phyloP scores from a whole-genome alignment of 2,329 filamentous ascomycete genomes.

The Akanthomyces uredinophilus region DNA sequence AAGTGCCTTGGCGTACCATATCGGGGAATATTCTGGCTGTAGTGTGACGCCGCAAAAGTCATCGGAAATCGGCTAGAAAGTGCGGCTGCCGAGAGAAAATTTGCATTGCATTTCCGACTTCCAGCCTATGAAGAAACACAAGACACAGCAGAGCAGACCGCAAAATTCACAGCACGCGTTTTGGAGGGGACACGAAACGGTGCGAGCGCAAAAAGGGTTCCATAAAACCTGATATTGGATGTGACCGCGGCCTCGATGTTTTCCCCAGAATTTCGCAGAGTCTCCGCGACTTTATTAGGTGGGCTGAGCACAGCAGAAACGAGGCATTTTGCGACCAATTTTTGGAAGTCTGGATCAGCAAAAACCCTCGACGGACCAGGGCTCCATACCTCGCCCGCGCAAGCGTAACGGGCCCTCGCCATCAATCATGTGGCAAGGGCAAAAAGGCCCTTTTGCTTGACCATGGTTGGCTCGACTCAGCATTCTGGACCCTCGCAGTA shows the following conservation, averaged over 20 bases:
- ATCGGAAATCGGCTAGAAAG: constrained; percentile 9
- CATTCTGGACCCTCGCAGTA: not conserved
- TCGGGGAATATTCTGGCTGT: constrained; percentile 6
- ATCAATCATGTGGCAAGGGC: not conserved
- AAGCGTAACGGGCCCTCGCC: constrained; percentile 5
- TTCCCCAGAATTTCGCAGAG: constrained; percentile 2
- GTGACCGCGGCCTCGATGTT: not conserved
- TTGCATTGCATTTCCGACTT: constrained; percentile 1
- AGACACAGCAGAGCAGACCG: not conserved
- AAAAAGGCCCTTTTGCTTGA: not conserved
- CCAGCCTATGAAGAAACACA: not conserved
- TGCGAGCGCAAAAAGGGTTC: not conserved
- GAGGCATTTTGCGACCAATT: constrained; percentile 8
- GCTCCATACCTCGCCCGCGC: not conserved
- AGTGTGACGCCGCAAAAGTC: not conserved
- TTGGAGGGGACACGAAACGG: not conserved
- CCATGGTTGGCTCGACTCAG: constrained; percentile 2
- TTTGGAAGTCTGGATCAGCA: not conserved
- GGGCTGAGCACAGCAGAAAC: not conserved
- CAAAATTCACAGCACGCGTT: not conserved
- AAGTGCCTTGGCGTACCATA: constrained; percentile 3
- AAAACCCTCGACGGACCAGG: not conserved
- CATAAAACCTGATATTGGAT: not conserved
- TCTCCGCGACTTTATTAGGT: constrained; percentile 7
- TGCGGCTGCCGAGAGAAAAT: not conserved